These are phyloP conservation scores for Blastobotrys petasosporus DNA, from an alignment of 1,139 yeast genomes.

Conservation along the genomic window DNA sequence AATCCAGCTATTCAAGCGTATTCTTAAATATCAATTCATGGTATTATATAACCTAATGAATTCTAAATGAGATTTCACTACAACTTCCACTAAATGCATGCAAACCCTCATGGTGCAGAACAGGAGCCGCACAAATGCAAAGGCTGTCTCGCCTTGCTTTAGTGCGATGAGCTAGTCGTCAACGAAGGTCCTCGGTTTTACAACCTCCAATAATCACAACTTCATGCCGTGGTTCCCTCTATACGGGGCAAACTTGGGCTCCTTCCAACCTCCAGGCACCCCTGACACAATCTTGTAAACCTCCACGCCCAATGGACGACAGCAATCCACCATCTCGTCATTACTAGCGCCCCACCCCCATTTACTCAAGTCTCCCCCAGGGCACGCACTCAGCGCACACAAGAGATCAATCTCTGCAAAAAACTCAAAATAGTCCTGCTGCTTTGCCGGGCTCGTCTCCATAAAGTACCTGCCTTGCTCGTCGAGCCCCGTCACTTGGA, in stretches of 20 bases:
- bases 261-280: constrained; percentile 45
- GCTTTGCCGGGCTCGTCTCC: constrained; percentile 61
- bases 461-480: constrained; percentile 61
- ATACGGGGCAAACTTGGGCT: constrained; percentile 48
- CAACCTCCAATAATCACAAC: background rate
- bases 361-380: constrained; percentile 62
- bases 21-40: too few relatives aligned
- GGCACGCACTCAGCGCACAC: constrained; percentile 63
- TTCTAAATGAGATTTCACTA: too few relatives aligned
- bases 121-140: too few relatives aligned
- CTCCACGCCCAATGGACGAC: constrained; percentile 59
- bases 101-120: too few relatives aligned
- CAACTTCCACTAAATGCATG: too few relatives aligned
- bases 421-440: constrained; percentile 56
- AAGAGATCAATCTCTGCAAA: constrained; percentile 62
- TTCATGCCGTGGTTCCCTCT: constrained; percentile 51
- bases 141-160: too few relatives aligned
- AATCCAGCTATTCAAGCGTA: too few relatives aligned
- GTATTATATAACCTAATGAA: too few relatives aligned
- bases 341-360: constrained; percentile 67
- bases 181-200: too few relatives aligned
- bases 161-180: too few relatives aligned
- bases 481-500: constrained; percentile 63
- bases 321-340: constrained; percentile 54
- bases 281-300: constrained; percentile 48